Conservation (phyloP, 2,329 filamentous ascomycete genomes). For the Huntiella savannae region DNA sequence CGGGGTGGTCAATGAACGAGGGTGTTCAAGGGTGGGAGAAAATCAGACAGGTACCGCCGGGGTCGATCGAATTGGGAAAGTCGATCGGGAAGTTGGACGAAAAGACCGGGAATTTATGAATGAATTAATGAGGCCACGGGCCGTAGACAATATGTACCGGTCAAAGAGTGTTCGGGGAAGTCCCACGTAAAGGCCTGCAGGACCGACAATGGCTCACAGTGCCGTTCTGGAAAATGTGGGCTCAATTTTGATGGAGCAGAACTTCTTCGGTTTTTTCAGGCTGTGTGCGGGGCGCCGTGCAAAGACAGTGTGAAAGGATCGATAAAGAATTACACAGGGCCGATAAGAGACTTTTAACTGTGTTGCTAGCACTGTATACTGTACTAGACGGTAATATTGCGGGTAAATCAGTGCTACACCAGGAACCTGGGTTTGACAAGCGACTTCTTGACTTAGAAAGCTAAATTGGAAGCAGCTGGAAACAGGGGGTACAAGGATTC, state of each 20-base stretch:
- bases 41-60: neutral
- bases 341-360: conserved; percentile 3
- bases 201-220: neutral
- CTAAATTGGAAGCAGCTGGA: conserved; percentile 5
- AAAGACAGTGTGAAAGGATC: neutral
- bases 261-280: conserved; percentile 8
- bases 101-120: neutral
- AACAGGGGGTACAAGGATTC: conserved; percentile 4
- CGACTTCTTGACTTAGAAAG: neutral
- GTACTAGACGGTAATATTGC: conserved; percentile 2
- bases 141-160: neutral
- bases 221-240: conserved; percentile 8
- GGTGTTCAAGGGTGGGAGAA: conserved; percentile 4
- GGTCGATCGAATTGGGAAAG: too few species aligned
- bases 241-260: conserved; percentile 6
- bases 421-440: neutral
- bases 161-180: neutral
- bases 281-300: conserved; percentile 10
- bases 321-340: neutral
- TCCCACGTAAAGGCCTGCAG: neutral
- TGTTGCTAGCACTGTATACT: neutral
- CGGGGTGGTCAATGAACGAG: conserved; percentile 8
- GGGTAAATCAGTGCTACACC: conserved; percentile 6
- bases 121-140: neutral
- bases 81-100: neutral